Base-by-base conservation (phyloP, 768 basidiomycete genomes). In the Clavaria fumosa region DNA sequence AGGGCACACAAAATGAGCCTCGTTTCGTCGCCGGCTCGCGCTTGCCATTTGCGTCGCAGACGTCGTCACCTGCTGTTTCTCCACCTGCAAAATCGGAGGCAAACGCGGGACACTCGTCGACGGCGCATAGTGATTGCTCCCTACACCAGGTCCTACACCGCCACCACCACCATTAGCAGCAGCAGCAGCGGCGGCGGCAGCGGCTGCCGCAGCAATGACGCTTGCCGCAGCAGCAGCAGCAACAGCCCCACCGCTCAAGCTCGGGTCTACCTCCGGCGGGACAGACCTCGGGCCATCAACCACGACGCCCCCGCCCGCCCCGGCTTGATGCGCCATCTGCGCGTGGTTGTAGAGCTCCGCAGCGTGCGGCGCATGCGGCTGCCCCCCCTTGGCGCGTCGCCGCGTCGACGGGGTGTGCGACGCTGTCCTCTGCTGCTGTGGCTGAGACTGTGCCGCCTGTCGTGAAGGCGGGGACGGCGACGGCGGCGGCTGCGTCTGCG, bases 61-160 rank as follows among this genome's bases (percentile, higher is more conserved):
- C 15, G 90, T 93, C 28, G 90, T 96, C 22, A 96, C 90, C 58
- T 88, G 85, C 61, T 86, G 81, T 60, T 86, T 89, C 61, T 89
- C 85, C 36, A 89, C 85, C 58, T 88, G 84, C 22, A 85, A 60
- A 51, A 89, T 88, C 34, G 82, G 85, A 26, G 85, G 85, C 3
- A 89, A 64, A 35, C 69, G 61, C 4, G 66, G 66, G 4, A 69
- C 69, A 35, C 65, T 64, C 31, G 56, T 60, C 23, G 67, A 63
- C 4, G 68, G 66, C 1, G 69, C 68, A 47, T 70, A 70, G 52
- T 70, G 67, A 50, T 70, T 72, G 41, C 65, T 63, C 40, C 39
- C 39, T 28, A 28, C 26, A 28, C 26, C 26, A 28, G n/a, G n/a
- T n/a, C n/a, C n/a, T n/a, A n/a, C n/a, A n/a, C n/a, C n/a, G n/a